Evolutionary conservation across 768 basidiomycete genomes (phyloP).

Genomic region (Clitopilus passeckerianus): DNA sequence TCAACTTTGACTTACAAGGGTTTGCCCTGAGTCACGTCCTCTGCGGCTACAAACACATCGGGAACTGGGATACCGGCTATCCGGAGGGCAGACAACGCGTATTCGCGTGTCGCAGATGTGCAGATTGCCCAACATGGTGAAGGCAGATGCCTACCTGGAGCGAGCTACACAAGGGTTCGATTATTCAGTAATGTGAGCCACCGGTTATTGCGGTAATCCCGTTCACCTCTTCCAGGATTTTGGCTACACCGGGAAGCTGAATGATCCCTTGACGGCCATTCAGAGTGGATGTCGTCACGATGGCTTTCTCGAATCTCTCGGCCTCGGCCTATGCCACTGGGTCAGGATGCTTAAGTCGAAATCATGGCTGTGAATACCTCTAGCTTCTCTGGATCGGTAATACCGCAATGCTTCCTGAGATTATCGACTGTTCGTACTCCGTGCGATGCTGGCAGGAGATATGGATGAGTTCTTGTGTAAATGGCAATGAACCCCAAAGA

Average conservation of each 20-base stretch:
- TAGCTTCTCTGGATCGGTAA: conserved; percentile 63
- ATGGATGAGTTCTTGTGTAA: conserved; percentile 7
- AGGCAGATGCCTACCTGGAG: conserved; percentile 30
- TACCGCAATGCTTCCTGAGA: conserved; percentile 63
- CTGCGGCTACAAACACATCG: conserved; percentile 75
- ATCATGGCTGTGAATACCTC: conserved; percentile 38
- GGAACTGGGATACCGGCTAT: conserved; percentile 65
- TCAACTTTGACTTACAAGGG: conserved; percentile 44
- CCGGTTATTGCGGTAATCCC: background rate
- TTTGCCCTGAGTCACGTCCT: conserved; percentile 80
- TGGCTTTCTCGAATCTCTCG: conserved; percentile 74
- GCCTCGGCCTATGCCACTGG: conserved; percentile 51
- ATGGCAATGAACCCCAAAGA: conserved; percentile 3
- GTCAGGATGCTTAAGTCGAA: background rate
- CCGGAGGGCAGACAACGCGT: conserved; percentile 68
- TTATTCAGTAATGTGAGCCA: background rate
- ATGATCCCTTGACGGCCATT: conserved; percentile 61
- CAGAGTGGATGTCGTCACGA: conserved; percentile 53
- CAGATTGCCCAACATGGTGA: conserved; percentile 83
- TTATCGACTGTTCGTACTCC: conserved; percentile 85
- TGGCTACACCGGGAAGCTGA: conserved; percentile 64
- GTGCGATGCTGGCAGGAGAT: conserved; percentile 51
- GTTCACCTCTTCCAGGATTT: conserved; percentile 51
- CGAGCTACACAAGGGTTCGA: conserved; percentile 25
- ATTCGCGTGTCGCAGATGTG: conserved; percentile 76